These are phyloP conservation scores for Choiromyces venosus DNA, from an alignment of 495 filamentous ascomycete species.

Conservation along the genomic window DNA sequence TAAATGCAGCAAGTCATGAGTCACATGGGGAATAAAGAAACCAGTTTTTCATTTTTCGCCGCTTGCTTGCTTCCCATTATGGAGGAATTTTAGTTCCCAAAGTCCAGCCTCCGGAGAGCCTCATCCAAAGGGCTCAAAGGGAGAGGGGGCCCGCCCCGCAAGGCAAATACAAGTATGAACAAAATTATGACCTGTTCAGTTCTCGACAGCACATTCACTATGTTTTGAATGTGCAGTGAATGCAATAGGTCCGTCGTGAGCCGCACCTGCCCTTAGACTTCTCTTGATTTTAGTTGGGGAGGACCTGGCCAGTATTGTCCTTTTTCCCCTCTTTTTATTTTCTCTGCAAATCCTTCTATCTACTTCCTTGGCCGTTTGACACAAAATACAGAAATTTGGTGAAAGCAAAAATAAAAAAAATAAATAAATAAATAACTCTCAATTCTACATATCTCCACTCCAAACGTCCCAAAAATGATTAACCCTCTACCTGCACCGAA, in stretches of 20 bases:
- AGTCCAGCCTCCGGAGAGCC: neutral
- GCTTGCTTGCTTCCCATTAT: neutral
- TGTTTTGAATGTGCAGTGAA: neutral
- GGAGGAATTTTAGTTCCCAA: neutral
- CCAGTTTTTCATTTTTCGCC: neutral
- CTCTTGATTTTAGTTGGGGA: neutral
- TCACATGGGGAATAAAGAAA: neutral
- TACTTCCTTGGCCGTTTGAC: neutral
- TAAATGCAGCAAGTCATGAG: neutral
- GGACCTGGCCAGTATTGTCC: neutral
- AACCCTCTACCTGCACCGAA: neutral
- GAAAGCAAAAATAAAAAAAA: neutral
- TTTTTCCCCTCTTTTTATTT: neutral
- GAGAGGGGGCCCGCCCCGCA: neutral
- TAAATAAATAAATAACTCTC: neutral
- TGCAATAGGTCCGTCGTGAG: neutral
- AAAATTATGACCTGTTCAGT: constrained; percentile 3
- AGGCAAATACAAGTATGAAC: neutral
- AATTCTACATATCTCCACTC: neutral
- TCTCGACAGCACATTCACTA: neutral
- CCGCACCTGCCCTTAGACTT: neutral
- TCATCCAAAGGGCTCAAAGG: neutral
- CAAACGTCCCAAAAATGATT: neutral
- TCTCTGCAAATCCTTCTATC: neutral
- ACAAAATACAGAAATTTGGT: neutral